Evolutionary conservation across 176 grass and related monocot species (phyloP).

Genomic region (Poa annua): DNA sequence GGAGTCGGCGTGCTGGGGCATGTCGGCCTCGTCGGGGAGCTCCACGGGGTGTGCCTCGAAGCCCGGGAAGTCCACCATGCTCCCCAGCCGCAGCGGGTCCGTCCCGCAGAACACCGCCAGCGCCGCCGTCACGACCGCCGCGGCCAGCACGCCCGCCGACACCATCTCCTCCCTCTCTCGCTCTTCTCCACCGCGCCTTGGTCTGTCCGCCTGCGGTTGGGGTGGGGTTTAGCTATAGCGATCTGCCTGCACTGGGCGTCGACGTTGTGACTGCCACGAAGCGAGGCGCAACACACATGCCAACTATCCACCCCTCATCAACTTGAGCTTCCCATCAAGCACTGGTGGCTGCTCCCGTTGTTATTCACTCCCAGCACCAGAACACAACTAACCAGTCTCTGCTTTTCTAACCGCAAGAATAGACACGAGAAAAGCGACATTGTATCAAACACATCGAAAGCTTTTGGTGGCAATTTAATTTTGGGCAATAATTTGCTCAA

Average conservation of each 20-base stretch:
- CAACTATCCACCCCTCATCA: not conserved
- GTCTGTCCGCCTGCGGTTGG: slow-evolving; percentile 34
- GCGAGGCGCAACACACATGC: not conserved
- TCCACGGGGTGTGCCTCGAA: slow-evolving; percentile 71
- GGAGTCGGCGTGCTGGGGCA: slow-evolving; percentile 56
- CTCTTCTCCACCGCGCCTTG: not conserved
- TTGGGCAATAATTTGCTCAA: not conserved
- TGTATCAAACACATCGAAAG: not conserved
- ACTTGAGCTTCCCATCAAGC: not conserved
- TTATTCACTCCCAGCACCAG: not conserved
- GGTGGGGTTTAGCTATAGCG: too few species aligned
- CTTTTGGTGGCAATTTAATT: not conserved
- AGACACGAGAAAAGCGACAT: not conserved
- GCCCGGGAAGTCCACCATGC: slow-evolving; percentile 85
- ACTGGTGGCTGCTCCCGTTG: not conserved
- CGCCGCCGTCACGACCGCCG: slow-evolving; percentile 41
- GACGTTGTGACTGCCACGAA: not conserved
- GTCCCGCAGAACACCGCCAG: slow-evolving; percentile 75
- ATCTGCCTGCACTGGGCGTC: not conserved
- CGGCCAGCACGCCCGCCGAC: slow-evolving; percentile 33
- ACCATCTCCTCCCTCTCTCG: slow-evolving; percentile 6
- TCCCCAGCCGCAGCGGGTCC: slow-evolving; percentile 72
- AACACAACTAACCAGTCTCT: not conserved
- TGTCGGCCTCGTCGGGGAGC: slow-evolving; percentile 49
- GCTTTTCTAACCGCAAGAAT: not conserved